phyloP scores from a whole-genome alignment of 1,284 basidiomycete species.

The Pisolithus thermaeus region DNA sequence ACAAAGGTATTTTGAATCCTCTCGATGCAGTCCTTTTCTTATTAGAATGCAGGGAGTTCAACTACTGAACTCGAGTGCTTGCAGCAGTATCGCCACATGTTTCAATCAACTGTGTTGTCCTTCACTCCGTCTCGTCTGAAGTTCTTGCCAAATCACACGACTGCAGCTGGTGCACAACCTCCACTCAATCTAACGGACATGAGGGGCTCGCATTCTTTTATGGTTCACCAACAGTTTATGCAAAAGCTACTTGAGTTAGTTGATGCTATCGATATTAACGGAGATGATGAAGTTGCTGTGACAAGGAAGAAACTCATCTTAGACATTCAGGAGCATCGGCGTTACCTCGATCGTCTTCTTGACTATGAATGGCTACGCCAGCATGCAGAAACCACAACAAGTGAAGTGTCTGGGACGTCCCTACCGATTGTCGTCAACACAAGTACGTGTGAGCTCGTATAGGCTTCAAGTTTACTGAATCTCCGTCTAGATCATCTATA shows the following conservation, averaged over 20 bases:
- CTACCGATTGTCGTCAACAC: not conserved
- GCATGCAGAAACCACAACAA: not conserved
- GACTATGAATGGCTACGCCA: not conserved
- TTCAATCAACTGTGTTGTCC: too few species aligned
- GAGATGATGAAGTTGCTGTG: not conserved
- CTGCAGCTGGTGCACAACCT: too few species aligned
- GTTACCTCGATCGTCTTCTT: too few species aligned
- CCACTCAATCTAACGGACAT: not conserved
- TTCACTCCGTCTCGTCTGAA: too few species aligned
- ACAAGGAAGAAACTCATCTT: too few species aligned
- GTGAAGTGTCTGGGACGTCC: not conserved
- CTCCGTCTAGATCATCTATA: not conserved
- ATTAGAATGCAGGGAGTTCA: too few species aligned
- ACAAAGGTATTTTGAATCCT: too few species aligned
- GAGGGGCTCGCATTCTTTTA: not conserved
- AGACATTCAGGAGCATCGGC: too few species aligned
- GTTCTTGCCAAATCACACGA: too few species aligned
- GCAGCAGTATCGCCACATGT: too few species aligned
- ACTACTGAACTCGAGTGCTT: too few species aligned
- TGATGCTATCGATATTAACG: not conserved
- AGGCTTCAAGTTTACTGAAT: not conserved
- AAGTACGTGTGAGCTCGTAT: not conserved
- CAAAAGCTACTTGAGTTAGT: not conserved
- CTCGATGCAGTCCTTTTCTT: too few species aligned
- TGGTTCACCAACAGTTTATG: not conserved